Evolutionary conservation across 805 yeast genomes (phyloP), one percentile per base, ranked within the genome.

Genomic region (Zygotorulaspora danielsina): DNA sequence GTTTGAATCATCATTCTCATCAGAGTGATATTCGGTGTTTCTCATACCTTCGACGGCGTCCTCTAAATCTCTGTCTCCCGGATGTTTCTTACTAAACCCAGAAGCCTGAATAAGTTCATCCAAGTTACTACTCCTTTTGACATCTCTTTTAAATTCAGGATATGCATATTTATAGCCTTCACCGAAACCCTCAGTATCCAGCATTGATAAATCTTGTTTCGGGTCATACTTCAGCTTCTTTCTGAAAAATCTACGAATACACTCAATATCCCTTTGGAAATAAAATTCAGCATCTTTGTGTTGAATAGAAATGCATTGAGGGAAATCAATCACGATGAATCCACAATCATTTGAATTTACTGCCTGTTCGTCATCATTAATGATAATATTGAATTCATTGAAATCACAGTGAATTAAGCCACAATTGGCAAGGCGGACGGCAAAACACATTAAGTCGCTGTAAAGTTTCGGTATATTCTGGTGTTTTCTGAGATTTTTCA

Each of bases 391-490:
- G 64, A 93, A 93, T 66, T 93, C 99, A 63, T 93, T 93, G 68
- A 81, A 93, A 69, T 93, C 99, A 72, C 98, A 90, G 64, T 93
- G 99, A 38, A 93, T 88, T 40, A 93, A 71, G 1, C 99, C 99
- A 51, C 81, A 76, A 54, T 84, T 81, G 5, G 84, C 98, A 38
- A 93, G 67, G 45, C 78, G 74, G 10, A 89, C 94, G 15, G 84
- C 81, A 56, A 93, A 89, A 41, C 71, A 68, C 97, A 93, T 90
- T 55, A 93, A 69, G 39, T 86, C 82, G 19, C 87, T 79, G 59
- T 93, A 93, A 34, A 93, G 71, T 46, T 77, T 73, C 45, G 79
- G 76, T 53, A 83, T 76, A 47, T 84, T 76, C 10, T 71, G 69
- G 55, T 86, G 93, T 47, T 78, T 78, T 49, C 78, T 73, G 50